Percentiles rank a stretch among this genome's conserved stretches.
These are phyloP conservation scores for Diplocarpon rosae DNA, from an alignment of 2,329 filamentous ascomycete species.

Conservation along the genomic window DNA sequence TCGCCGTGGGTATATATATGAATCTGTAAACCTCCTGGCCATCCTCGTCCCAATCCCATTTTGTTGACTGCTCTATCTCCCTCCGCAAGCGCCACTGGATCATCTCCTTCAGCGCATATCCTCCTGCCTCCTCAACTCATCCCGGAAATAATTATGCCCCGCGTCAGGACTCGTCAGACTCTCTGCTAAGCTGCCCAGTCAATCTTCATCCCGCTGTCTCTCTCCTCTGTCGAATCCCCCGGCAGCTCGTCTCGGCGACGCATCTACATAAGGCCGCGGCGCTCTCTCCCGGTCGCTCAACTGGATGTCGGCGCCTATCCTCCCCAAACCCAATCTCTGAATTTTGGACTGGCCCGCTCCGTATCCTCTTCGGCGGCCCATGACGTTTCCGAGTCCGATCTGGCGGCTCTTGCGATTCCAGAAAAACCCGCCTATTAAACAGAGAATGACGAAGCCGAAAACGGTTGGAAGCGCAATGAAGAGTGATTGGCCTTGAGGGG, in stretches of 20 bases:
- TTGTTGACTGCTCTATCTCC: not conserved
- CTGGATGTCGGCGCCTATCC: constrained; percentile 16
- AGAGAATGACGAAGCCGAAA: constrained; percentile 20
- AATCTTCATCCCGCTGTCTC: constrained; percentile 9
- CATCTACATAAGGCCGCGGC: not conserved
- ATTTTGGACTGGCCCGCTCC: constrained; percentile 21
- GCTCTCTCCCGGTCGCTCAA: constrained; percentile 19
- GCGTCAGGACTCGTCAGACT: constrained; percentile 8
- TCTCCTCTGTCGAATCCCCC: constrained; percentile 7
- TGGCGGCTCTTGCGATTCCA: constrained; percentile 21
- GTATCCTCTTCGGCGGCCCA: constrained; percentile 24
- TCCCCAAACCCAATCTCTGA: constrained; percentile 22
- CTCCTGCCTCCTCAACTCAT: constrained; percentile 10
- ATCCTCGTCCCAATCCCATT: not conserved
- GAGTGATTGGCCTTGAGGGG: constrained; percentile 18
- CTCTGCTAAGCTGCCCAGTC: constrained; percentile 18
- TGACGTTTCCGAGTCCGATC: constrained; percentile 25
- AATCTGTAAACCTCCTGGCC: not conserved
- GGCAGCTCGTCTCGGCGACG: not conserved
- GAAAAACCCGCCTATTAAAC: constrained; percentile 17
- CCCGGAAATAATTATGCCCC: constrained; percentile 13
- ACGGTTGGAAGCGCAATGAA: constrained; percentile 24
- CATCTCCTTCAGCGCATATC: not conserved
- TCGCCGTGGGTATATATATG: not conserved
- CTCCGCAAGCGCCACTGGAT: not conserved